Conservation (phyloP, 768 basidiomycete species). For the Trametopsis cervina region DNA sequence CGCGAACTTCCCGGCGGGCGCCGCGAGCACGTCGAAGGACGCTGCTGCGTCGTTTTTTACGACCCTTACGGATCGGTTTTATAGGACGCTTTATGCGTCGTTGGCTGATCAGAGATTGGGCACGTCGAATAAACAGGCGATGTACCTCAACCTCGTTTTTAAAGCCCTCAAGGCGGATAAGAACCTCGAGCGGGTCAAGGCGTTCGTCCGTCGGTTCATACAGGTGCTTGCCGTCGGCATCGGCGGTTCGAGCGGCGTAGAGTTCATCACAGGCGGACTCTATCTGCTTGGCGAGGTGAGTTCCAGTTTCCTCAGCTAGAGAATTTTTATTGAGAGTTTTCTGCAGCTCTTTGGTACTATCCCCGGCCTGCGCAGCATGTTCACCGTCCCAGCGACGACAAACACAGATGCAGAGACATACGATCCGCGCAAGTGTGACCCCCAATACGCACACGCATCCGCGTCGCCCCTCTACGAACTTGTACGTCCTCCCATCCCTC, state of each 20-base stretch:
- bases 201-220: conserved; percentile 76
- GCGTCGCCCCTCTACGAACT: conserved; percentile 85
- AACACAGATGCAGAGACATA: conserved; percentile 36
- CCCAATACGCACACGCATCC: conserved; percentile 76
- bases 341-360: conserved; percentile 46
- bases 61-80: conserved; percentile 59
- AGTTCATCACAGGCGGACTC: conserved; percentile 85
- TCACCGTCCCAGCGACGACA: conserved; percentile 26
- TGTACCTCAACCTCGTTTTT: conserved; percentile 94
- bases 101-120: conserved; percentile 77
- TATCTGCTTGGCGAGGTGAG: conserved; percentile 84
- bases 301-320: too few species aligned
- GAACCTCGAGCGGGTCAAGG: conserved; percentile 57
- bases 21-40: conserved; percentile 27
- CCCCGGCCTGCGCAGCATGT: conserved; percentile 38
- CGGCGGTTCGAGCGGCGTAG: conserved; percentile 60
- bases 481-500: conserved; percentile 37
- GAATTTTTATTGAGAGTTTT: too few species aligned
- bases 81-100: conserved; percentile 85
- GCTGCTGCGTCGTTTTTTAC: conserved; percentile 36
- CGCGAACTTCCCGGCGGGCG: conserved; percentile 38
- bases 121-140: conserved; percentile 85
- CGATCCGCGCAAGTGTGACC: conserved; percentile 87
- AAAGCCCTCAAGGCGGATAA: conserved; percentile 74
- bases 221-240: conserved; percentile 65